Percentiles rank a stretch among this genome's conserved stretches.
Conservation (phyloP, 768 basidiomycete species). For the Strobilomyces dryophilus region DNA sequence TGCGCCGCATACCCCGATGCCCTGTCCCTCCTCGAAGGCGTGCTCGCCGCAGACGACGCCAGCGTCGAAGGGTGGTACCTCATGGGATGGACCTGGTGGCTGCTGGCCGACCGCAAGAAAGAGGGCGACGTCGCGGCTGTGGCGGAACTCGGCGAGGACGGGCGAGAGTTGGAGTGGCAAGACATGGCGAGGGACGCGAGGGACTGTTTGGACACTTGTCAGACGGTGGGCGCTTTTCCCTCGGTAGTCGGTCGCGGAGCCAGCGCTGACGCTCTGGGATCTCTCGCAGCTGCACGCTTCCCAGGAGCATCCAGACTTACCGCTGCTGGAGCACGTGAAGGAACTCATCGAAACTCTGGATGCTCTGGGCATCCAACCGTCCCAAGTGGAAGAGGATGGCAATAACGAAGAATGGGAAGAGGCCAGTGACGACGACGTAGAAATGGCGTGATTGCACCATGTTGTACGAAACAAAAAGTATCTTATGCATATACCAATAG, state of each 20-base stretch:
- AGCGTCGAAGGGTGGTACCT: conserved; percentile 93
- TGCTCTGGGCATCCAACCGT: conserved; percentile 58
- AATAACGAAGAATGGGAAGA: conserved; percentile 56
- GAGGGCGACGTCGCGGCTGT: conserved; percentile 45
- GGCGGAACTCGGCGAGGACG: conserved; percentile 28
- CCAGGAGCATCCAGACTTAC: conserved; percentile 72
- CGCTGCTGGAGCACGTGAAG: conserved; percentile 67
- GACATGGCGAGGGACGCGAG: conserved; percentile 76
- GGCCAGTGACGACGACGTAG: conserved; percentile 54
- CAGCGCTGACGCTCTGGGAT: background rate
- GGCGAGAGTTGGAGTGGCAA: conserved; percentile 57
- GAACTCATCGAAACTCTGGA: conserved; percentile 73
- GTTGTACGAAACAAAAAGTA: conserved; percentile 9
- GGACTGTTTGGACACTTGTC: conserved; percentile 81
- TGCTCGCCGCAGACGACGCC: conserved; percentile 78
- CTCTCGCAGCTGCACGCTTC: conserved; percentile 56
- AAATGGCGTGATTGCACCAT: conserved; percentile 41
- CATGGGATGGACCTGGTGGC: conserved; percentile 90
- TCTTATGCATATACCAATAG: background rate
- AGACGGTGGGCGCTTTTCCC: conserved; percentile 52
- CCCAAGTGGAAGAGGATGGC: conserved; percentile 43
- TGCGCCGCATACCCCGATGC: conserved; percentile 67
- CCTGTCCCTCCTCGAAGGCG: conserved; percentile 68
- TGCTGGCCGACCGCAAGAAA: conserved; percentile 70
- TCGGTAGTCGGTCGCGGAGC: background rate